These are phyloP conservation scores for Scedosporium apiospermum DNA, from an alignment of 2,329 filamentous ascomycete genomes.

Conservation along the genomic window DNA sequence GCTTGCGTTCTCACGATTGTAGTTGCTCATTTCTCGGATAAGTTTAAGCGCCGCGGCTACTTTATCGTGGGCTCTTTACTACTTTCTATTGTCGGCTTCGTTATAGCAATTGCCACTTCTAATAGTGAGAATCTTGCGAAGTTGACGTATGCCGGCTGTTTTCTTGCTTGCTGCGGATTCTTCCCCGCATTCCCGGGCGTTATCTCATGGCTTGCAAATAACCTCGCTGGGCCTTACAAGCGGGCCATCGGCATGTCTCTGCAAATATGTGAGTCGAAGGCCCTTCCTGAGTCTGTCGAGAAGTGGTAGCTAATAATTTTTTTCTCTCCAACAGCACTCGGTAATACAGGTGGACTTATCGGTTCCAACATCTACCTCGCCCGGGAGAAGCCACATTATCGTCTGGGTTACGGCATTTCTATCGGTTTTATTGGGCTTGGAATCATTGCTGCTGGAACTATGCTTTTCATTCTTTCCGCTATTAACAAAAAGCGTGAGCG, in stretches of 20 bases:
- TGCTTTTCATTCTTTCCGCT: constrained; percentile 10
- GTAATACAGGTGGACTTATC: constrained; percentile 8
- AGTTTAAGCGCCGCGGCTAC: constrained; percentile 5
- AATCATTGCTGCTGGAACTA: constrained; percentile 1
- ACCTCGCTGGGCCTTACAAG: constrained; percentile 7
- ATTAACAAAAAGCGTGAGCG: constrained; percentile 13
- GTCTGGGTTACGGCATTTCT: constrained; percentile 7
- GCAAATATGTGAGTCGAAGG: constrained; percentile 5
- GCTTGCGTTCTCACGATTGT: constrained; percentile 7
- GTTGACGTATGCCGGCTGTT: constrained; percentile 8
- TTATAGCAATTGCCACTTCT: constrained; percentile 61
- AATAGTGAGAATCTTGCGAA: constrained; percentile 33
- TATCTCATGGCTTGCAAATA: constrained; percentile 8
- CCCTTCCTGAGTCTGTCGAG: not conserved
- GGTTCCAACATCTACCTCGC: constrained; percentile 8
- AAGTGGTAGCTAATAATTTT: not conserved
- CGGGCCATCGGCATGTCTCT: constrained; percentile 8
- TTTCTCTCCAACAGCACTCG: not conserved
- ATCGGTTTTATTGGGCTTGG: constrained; percentile 5
- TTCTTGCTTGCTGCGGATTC: constrained; percentile 8
- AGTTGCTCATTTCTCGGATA: constrained; percentile 8
- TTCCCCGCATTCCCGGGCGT: constrained; percentile 9
- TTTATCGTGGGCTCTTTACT: constrained; percentile 6
- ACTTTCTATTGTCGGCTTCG: constrained; percentile 4
- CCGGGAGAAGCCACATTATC: constrained; percentile 7